Evolutionary conservation across 202 grass and related monocot genomes (phyloP), one percentile per base, ranked within the genome.

Genomic region (Schoenoplectus tabernaemontani): DNA sequence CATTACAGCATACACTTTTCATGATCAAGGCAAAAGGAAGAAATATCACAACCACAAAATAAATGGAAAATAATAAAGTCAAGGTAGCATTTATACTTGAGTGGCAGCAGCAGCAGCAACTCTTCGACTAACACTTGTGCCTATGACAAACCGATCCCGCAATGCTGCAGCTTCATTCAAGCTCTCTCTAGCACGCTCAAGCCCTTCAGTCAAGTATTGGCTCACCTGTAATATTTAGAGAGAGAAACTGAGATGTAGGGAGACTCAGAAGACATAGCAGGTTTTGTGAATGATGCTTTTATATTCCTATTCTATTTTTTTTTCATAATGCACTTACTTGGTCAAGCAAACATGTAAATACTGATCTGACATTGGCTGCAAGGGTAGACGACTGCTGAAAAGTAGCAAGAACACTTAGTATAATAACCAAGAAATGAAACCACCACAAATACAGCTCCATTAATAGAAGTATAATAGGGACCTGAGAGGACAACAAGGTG

Each of bases 61-160:
- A 74, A 79, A 78, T 59, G 36, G 17, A 19, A 74, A 39, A 36
- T 41, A 43, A 81, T 32, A 62, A 64, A 38, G 32, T 43, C 12
- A 56, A 75, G 68, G 15, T 2, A 72, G 53, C 17, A 80, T 48
- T 81, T 88, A 91, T 93, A 99, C 96, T 56, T 85, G 85, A 87
- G 81, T 80, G 82, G 96, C 96, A 89, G 96, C 96, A 32, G 91
- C 92, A 38, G 89, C 88, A 4, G 96, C 96, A 50, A 95, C 86
- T 68, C 96, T 88, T 86, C 90, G 93, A 83, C 92, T 99, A 84
- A 99, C 96, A 88, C 89, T 99, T 89, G 91, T 83, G 59, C 96
- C 96, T 59, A 99, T 95, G 60, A 82, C 79, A 85, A 84, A 99
- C 84, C 59, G 90, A 77, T 93, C 96, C 73, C 96, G 84, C 82